Evolutionary conservation across 257 asterid genomes (phyloP).

Genomic region (Hygrophila difformis): DNA sequence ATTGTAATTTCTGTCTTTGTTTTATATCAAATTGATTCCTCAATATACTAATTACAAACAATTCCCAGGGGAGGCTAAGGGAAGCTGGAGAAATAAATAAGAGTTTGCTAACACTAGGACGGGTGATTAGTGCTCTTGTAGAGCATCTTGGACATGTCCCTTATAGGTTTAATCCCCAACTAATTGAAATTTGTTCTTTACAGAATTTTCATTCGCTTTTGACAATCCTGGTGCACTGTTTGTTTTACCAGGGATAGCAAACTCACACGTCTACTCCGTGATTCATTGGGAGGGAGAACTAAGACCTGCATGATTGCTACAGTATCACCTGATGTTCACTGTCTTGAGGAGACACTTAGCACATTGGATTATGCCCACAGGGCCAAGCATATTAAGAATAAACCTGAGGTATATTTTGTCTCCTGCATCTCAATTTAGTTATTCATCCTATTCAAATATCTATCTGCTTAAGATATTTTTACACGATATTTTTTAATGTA

Average conservation of each 20-base stretch:
- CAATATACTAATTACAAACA: neutral
- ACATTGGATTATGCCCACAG: constrained; percentile 82
- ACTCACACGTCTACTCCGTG: constrained; percentile 74
- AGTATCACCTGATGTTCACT: constrained; percentile 84
- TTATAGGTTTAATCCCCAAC: constrained; percentile 50
- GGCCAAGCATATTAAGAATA: constrained; percentile 75
- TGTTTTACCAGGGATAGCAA: constrained; percentile 58
- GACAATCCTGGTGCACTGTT: constrained; percentile 19
- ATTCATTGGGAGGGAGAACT: constrained; percentile 80
- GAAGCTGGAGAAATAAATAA: constrained; percentile 89
- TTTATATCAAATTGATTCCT: neutral
- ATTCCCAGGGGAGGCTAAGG: constrained; percentile 66
- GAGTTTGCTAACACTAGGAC: constrained; percentile 77
- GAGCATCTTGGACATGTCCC: constrained; percentile 86
- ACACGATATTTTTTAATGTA: no score
- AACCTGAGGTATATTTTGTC: constrained; percentile 53
- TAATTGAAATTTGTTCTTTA: no score
- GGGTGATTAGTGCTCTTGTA: constrained; percentile 82
- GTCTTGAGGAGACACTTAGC: constrained; percentile 84
- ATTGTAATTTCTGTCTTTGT: no score
- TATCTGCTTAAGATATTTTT: no score
- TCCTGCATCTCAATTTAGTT: no score
- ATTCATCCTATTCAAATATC: no score
- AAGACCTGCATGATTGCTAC: constrained; percentile 84
- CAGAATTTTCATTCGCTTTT: neutral